Conservation (phyloP, 139 green algal genomes). For the Chlamydomonas schloesseri region DNA sequence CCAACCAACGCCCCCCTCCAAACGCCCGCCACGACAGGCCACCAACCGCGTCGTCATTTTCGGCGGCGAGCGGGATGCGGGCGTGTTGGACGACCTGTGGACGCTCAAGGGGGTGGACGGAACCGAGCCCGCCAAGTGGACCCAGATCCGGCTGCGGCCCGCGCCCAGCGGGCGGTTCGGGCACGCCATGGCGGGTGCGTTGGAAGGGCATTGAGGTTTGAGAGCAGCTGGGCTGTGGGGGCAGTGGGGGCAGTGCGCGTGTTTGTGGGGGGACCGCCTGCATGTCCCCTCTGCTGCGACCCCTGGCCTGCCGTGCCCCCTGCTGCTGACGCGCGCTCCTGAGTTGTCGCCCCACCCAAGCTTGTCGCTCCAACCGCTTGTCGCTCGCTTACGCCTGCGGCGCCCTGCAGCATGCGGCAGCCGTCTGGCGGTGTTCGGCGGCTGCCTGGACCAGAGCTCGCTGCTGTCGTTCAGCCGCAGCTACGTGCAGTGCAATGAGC, state of each 20-base stretch:
- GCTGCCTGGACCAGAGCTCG: constrained; percentile 57
- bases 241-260: background rate
- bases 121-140: constrained; percentile 60
- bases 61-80: constrained; percentile 75
- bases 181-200: constrained; percentile 61
- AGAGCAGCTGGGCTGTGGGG: background rate
- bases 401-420: constrained; percentile 7
- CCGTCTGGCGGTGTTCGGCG: constrained; percentile 59
- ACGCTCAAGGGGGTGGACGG: constrained; percentile 54
- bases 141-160: constrained; percentile 62
- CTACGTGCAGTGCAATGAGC: constrained; percentile 59
- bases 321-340: no score
- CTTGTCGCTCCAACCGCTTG: no score
- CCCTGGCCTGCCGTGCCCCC: no score
- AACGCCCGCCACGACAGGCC: no score
- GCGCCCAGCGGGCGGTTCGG: constrained; percentile 66
- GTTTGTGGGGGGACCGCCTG: no score
- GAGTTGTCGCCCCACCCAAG: no score
- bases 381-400: background rate
- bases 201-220: no score
- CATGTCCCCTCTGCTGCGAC: no score
- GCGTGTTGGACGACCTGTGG: constrained; percentile 76
- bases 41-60: constrained; percentile 72
- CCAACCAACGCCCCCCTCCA: no score
- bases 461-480: constrained; percentile 62